Percentiles rank a stretch among this genome's conserved stretches.
Evolutionary conservation across 2,329 filamentous ascomycete genomes (phyloP).

Genomic region (Cladophialophora yegresii): DNA sequence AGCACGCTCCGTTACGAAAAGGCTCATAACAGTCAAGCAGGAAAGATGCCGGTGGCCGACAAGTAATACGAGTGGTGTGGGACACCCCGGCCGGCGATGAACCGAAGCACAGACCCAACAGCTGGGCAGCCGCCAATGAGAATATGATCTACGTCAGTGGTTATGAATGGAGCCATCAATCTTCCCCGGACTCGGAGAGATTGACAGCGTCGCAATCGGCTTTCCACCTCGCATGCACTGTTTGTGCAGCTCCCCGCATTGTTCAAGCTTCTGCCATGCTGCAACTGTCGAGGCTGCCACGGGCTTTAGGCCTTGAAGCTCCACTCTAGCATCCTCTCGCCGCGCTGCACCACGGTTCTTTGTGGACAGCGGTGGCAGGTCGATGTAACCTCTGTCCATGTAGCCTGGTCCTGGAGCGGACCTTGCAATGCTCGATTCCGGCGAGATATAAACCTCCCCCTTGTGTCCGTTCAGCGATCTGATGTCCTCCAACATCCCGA

Average conservation of each 20-base stretch:
- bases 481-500: not conserved
- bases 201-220: slow-evolving; percentile 1
- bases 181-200: slow-evolving; percentile 13
- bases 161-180: not conserved
- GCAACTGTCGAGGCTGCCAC: too few relatives aligned
- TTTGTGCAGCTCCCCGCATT: not conserved
- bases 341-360: not conserved
- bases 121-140: slow-evolving; percentile 3
- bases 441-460: not conserved
- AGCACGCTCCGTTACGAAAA: not conserved
- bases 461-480: not conserved
- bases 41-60: slow-evolving; percentile 26
- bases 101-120: not conserved
- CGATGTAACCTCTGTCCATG: not conserved
- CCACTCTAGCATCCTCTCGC: slow-evolving; percentile 10
- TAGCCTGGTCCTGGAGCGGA: not conserved
- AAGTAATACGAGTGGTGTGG: not conserved
- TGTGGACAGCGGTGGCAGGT: not conserved
- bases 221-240: not conserved
- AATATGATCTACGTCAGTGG: not conserved
- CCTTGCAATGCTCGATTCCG: not conserved
- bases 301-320: not conserved
- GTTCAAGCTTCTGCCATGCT: not conserved
- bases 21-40: slow-evolving; percentile 10
- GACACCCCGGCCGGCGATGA: slow-evolving; percentile 3